Conservation (phyloP, 768 basidiomycete genomes). For the Mycena sanguinolenta region DNA sequence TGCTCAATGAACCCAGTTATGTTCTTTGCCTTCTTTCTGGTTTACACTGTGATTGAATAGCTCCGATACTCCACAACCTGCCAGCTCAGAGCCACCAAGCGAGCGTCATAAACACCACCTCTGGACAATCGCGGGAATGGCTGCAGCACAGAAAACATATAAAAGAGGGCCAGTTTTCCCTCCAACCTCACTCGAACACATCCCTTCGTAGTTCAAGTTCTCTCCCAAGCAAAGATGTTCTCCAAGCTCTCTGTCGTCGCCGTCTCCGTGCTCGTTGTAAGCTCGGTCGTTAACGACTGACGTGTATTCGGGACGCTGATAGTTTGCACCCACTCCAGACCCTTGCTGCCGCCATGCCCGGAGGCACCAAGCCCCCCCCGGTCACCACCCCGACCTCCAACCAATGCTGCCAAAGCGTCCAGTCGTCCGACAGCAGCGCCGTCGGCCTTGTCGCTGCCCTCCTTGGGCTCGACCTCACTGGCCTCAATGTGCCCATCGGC, state of each 20-base stretch:
- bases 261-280: neutral
- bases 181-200: neutral
- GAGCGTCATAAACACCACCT: too few relatives aligned
- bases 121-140: too few relatives aligned
- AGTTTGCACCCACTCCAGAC: neutral
- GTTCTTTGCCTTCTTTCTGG: too few relatives aligned
- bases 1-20: too few relatives aligned
- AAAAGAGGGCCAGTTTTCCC: neutral
- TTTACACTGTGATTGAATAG: too few relatives aligned
- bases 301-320: neutral
- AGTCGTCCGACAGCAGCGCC: neutral
- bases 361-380: neutral
- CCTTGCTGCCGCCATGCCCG: slow-evolving; percentile 1
- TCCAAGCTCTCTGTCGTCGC: neutral
- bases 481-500: slow-evolving; percentile 27
- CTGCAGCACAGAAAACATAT: neutral
- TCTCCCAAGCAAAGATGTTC: neutral
- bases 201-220: neutral
- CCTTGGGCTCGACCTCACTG: slow-evolving; percentile 23
- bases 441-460: neutral
- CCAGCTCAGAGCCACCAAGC: too few relatives aligned
- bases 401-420: neutral
- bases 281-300: neutral
- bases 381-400: neutral
- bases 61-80: too few relatives aligned